Conservation (phyloP, 495 filamentous ascomycete species). For the Xylaria telfairii region DNA sequence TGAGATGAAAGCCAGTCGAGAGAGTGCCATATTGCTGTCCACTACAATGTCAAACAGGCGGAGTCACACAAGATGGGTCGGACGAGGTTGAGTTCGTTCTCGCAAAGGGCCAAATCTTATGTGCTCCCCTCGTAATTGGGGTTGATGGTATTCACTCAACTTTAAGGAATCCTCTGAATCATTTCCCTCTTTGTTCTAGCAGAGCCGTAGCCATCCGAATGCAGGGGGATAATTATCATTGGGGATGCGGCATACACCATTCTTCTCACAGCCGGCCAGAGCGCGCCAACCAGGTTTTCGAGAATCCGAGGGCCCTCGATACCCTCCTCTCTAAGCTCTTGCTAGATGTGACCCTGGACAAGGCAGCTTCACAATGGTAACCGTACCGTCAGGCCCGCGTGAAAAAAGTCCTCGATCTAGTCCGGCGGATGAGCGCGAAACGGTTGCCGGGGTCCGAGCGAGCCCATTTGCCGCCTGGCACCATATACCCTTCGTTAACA, state of each 20-base stretch:
- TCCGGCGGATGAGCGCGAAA: background rate
- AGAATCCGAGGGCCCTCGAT: slow-evolving; percentile 40
- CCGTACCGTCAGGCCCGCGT: slow-evolving; percentile 29
- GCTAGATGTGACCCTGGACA: slow-evolving; percentile 18
- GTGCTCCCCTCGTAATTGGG: slow-evolving; percentile 45
- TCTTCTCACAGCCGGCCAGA: slow-evolving; percentile 45
- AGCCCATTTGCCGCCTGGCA: background rate
- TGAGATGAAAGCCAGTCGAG: slow-evolving; percentile 40
- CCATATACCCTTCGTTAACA: background rate
- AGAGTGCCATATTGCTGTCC: slow-evolving; percentile 45
- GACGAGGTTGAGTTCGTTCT: slow-evolving; percentile 49
- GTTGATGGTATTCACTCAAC: slow-evolving; percentile 59
- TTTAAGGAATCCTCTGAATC: too few species aligned
- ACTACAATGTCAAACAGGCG: slow-evolving; percentile 52
- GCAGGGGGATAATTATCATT: slow-evolving; percentile 40
- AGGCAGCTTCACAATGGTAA: slow-evolving; percentile 32
- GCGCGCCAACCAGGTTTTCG: slow-evolving; percentile 42
- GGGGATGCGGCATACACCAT: slow-evolving; percentile 55
- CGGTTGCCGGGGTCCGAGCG: background rate
- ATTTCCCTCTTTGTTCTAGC: too few species aligned
- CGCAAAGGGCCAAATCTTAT: slow-evolving; percentile 42
- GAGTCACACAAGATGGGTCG: slow-evolving; percentile 43
- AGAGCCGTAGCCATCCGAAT: slow-evolving; percentile 42
- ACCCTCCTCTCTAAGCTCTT: slow-evolving; percentile 29
- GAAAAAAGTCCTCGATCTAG: slow-evolving; percentile 23